Evolutionary conservation across 2,329 filamentous ascomycete species (phyloP).

Genomic region (Metarhizium brunneum): DNA sequence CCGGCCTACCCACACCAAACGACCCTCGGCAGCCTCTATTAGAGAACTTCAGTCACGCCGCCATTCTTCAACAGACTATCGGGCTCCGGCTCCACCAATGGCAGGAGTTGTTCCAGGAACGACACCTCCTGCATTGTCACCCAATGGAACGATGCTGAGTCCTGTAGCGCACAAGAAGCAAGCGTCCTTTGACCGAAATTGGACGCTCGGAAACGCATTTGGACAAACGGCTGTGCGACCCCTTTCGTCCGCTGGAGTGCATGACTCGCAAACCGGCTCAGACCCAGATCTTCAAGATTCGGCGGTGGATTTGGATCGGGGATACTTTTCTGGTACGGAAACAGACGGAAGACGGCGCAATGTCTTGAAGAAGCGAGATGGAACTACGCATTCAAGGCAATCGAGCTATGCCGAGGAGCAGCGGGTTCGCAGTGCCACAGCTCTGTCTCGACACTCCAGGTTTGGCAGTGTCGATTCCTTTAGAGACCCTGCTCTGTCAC

Average conservation of each 20-base stretch:
- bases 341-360: constrained; percentile 67
- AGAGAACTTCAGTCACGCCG: constrained; percentile 75
- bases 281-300: constrained; percentile 36
- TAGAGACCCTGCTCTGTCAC: constrained; percentile 49
- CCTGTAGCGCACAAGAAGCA: constrained; percentile 50
- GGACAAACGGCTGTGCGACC: constrained; percentile 31
- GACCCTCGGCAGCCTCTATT: constrained; percentile 73
- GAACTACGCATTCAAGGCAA: constrained; percentile 53
- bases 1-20: constrained; percentile 39
- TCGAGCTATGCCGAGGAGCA: constrained; percentile 72
- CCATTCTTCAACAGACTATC: constrained; percentile 78
- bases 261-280: constrained; percentile 30
- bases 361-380: constrained; percentile 70
- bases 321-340: constrained; percentile 90
- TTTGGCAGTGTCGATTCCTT: constrained; percentile 72
- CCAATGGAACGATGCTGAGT: constrained; percentile 33
- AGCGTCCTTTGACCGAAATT: constrained; percentile 61
- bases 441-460: constrained; percentile 64
- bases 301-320: constrained; percentile 63
- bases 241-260: constrained; percentile 42
- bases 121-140: constrained; percentile 29
- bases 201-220: constrained; percentile 51
- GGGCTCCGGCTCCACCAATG: constrained; percentile 20
- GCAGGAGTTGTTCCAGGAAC: constrained; percentile 12
- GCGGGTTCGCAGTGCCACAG: constrained; percentile 53